Evolutionary conservation across 2,329 filamentous ascomycete species (phyloP).

Genomic region (Colletotrichum tofieldiae): DNA sequence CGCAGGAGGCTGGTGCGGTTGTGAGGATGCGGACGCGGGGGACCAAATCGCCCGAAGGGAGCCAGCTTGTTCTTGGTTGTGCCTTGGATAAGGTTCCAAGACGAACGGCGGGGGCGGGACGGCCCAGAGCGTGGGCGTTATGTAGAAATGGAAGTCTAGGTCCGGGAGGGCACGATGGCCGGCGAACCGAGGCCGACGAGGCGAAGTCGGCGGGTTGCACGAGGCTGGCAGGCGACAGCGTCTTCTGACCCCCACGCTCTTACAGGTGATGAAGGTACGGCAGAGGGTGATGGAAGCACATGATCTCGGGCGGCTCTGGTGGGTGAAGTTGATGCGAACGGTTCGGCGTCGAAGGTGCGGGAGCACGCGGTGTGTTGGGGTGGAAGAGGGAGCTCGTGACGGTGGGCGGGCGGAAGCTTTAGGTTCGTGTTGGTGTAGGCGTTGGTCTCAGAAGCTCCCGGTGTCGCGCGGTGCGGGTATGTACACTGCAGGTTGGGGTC

Average conservation of each 20-base stretch:
- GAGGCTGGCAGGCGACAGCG: slow-evolving; percentile 38
- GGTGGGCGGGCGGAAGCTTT: slow-evolving; percentile 32
- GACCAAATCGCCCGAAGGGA: slow-evolving; percentile 59
- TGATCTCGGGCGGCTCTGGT: slow-evolving; percentile 34
- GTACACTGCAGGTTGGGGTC: neutral
- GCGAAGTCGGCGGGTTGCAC: slow-evolving; percentile 11
- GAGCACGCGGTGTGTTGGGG: slow-evolving; percentile 34
- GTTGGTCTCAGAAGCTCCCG: slow-evolving; percentile 27
- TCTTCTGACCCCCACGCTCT: slow-evolving; percentile 40
- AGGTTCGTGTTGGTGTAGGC: slow-evolving; percentile 13
- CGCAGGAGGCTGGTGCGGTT: slow-evolving; percentile 70
- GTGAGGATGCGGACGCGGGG: slow-evolving; percentile 57
- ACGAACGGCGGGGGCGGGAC: slow-evolving; percentile 24
- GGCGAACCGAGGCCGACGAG: slow-evolving; percentile 9
- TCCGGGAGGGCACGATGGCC: neutral
- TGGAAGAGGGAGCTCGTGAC: slow-evolving; percentile 33
- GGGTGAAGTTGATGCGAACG: neutral
- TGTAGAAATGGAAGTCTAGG: slow-evolving; percentile 4
- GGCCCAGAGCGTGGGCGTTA: slow-evolving; percentile 26
- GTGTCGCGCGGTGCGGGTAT: slow-evolving; percentile 9
- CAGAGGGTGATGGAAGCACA: slow-evolving; percentile 36
- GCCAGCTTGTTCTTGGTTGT: slow-evolving; percentile 57
- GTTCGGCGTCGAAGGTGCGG: slow-evolving; percentile 17
- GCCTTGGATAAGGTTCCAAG: slow-evolving; percentile 41
- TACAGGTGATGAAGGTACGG: slow-evolving; percentile 36